Evolutionary conservation across 352 stramenopile species (phyloP).

Genomic region (Blastocystis sp.): DNA sequence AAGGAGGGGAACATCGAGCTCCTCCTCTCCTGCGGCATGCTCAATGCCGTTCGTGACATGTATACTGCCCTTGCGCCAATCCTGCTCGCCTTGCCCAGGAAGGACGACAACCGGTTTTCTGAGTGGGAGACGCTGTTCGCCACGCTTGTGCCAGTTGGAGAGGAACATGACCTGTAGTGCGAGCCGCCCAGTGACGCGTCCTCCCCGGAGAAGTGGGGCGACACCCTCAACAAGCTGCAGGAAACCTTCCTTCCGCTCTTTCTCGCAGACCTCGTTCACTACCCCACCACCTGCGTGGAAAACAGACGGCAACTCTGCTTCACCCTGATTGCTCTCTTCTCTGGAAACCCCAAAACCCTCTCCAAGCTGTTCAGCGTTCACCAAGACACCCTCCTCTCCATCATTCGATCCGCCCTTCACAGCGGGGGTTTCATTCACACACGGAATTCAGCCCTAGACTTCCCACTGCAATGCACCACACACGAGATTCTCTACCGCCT

Average conservation of each 20-base stretch:
- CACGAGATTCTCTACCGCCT: constrained; percentile 52
- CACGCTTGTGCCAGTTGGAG: background rate
- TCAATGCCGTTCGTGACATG: constrained; percentile 17
- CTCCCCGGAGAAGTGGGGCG: constrained; percentile 3
- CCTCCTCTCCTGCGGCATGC: constrained; percentile 5
- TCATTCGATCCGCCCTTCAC: background rate
- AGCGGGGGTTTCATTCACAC: no score
- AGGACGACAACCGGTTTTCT: constrained; percentile 27
- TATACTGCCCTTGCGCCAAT: background rate
- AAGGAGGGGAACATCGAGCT: constrained; percentile 16
- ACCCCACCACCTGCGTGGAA: constrained; percentile 8
- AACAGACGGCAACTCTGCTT: constrained; percentile 53
- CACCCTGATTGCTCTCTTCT: constrained; percentile 13
- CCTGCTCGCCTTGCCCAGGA: background rate
- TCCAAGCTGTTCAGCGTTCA: constrained; percentile 38
- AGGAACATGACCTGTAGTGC: background rate
- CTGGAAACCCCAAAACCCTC: constrained; percentile 46
- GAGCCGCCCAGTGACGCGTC: constrained; percentile 12
- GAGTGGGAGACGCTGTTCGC: constrained; percentile 20
- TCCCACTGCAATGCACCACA: constrained; percentile 45
- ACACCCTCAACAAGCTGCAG: constrained; percentile 33
- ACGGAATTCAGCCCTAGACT: background rate
- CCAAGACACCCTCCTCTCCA: background rate
- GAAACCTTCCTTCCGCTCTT: constrained; percentile 46
- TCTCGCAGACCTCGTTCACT: background rate